Evolutionary conservation across 129 eudicot species (phyloP).

Genomic region (Chrysanthemum seticuspe): DNA sequence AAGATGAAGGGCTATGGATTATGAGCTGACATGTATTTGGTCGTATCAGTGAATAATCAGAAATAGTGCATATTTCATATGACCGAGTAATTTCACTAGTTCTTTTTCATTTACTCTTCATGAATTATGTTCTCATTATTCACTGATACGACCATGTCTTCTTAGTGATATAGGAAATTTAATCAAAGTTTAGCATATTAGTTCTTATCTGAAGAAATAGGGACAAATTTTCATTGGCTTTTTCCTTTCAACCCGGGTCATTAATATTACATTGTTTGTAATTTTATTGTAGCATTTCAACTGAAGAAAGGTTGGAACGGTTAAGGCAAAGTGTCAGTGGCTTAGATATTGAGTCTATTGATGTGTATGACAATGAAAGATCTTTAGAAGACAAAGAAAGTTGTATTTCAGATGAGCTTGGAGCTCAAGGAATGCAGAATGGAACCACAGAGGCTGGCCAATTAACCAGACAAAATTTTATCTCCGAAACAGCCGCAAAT

Average conservation of each 20-base stretch:
- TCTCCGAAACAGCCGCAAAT: constrained; percentile 30
- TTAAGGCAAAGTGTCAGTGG: constrained; percentile 58
- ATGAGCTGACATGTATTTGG: too few species aligned
- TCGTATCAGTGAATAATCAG: too few species aligned
- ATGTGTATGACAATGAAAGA: constrained; percentile 39
- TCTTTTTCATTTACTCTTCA: neutral
- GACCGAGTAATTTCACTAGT: neutral
- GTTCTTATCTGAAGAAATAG: neutral
- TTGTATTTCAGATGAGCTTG: constrained; percentile 39
- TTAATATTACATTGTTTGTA: constrained; percentile 5
- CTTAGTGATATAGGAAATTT: constrained; percentile 15
- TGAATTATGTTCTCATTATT: constrained; percentile 6
- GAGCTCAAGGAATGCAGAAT: constrained; percentile 35
- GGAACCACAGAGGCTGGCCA: constrained; percentile 41
- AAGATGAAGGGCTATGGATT: constrained; percentile 31
- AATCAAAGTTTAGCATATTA: neutral
- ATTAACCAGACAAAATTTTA: constrained; percentile 38
- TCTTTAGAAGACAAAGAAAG: constrained; percentile 42
- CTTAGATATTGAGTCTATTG: constrained; percentile 52
- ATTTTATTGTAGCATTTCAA: constrained; percentile 60
- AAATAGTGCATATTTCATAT: neutral
- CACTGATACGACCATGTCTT: constrained; percentile 11
- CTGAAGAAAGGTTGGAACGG: constrained; percentile 89
- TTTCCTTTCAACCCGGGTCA: neutral
- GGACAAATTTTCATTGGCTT: neutral